phyloP scores from a whole-genome alignment of 306 rosid genomes.

The Prunus mira region DNA sequence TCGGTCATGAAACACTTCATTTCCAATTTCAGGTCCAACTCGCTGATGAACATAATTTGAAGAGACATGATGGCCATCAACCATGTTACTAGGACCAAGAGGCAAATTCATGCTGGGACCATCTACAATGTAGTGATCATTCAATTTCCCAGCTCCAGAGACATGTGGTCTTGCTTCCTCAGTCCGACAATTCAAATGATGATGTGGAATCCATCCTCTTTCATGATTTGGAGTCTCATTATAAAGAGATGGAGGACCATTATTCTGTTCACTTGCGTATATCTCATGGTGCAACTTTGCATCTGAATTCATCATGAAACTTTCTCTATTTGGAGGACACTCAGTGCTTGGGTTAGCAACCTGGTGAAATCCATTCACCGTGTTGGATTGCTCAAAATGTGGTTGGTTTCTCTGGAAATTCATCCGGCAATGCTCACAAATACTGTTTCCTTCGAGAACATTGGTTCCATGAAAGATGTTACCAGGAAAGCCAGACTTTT shows the following conservation, averaged over 20 bases:
- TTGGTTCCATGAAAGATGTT: slow-evolving; percentile 54
- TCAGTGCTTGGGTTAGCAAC: slow-evolving; percentile 52
- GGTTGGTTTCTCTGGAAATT: slow-evolving; percentile 70
- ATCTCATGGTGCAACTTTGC: slow-evolving; percentile 63
- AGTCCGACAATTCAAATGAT: slow-evolving; percentile 45
- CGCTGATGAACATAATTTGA: slow-evolving; percentile 53
- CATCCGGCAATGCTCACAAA: slow-evolving; percentile 70
- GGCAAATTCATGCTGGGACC: slow-evolving; percentile 56
- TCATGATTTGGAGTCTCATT: slow-evolving; percentile 62
- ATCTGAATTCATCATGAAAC: slow-evolving; percentile 54
- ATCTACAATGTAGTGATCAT: slow-evolving; percentile 63
- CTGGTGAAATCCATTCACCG: slow-evolving; percentile 55
- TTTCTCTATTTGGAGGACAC: slow-evolving; percentile 60
- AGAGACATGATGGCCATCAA: slow-evolving; percentile 49
- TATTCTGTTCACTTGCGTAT: slow-evolving; percentile 51
- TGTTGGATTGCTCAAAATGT: slow-evolving; percentile 53
- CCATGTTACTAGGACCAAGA: slow-evolving; percentile 46
- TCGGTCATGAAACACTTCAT: slow-evolving; percentile 66
- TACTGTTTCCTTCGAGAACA: slow-evolving; percentile 65
- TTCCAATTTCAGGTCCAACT: slow-evolving; percentile 60
- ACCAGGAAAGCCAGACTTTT: slow-evolving; percentile 70
- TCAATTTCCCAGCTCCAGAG: slow-evolving; percentile 56
- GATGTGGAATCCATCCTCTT: slow-evolving; percentile 67
- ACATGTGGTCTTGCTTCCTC: slow-evolving; percentile 58
- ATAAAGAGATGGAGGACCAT: slow-evolving; percentile 51